Evolutionary conservation across 306 rosid species (phyloP).

Genomic region (Comarum palustre): DNA sequence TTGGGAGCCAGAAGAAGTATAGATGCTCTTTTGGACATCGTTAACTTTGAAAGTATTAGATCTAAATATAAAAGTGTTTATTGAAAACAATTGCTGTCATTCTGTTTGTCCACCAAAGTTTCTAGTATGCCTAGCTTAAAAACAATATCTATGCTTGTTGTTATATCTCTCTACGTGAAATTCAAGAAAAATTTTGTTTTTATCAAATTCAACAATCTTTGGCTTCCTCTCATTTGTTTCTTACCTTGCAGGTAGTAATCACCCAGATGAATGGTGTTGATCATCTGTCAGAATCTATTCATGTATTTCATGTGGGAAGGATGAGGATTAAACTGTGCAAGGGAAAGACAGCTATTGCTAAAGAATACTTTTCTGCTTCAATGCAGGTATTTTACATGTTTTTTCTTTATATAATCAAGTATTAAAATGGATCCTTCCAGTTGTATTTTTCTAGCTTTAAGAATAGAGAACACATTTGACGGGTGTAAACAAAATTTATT

Average conservation of each 20-base stretch:
- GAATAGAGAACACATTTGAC: not conserved
- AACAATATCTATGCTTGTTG: not conserved
- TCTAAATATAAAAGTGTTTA: not conserved
- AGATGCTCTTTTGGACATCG: not conserved
- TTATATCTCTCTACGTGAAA: not conserved
- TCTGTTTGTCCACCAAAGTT: not conserved
- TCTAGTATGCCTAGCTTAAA: not conserved
- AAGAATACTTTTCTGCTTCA: constrained; percentile 76
- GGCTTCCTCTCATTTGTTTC: constrained; percentile 6
- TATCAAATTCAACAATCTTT: not conserved
- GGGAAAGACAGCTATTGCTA: constrained; percentile 60
- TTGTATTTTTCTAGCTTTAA: not conserved
- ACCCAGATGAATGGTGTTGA: constrained; percentile 71
- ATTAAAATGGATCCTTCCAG: not conserved
- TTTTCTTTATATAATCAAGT: not conserved
- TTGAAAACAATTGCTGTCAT: not conserved
- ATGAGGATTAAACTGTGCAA: constrained; percentile 86
- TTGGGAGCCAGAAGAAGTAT: not conserved
- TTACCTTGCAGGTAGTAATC: constrained; percentile 63
- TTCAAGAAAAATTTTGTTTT: not conserved
- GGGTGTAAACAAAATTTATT: not conserved
- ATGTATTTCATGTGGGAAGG: constrained; percentile 74
- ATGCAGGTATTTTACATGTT: constrained; percentile 62
- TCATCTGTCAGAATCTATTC: constrained; percentile 66
- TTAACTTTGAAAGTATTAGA: not conserved